Base-by-base conservation (phyloP, 805 yeast species). In the Wickerhamomyces subpelliculosus region DNA sequence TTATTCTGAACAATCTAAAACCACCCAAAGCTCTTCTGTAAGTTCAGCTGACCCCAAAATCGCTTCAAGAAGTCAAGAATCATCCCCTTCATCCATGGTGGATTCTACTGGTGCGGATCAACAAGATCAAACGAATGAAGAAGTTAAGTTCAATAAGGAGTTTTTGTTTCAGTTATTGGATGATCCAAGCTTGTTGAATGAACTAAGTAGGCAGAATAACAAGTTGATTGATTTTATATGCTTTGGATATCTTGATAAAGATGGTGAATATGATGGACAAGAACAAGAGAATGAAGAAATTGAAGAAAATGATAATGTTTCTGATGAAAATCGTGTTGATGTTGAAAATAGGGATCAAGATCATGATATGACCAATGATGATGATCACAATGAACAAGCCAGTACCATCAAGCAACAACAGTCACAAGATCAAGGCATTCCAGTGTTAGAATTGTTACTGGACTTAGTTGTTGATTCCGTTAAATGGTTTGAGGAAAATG, bases 141-240 rank as follows among this genome's bases (percentile, higher is more conserved):
- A 25, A 13, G 27, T 8, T 25, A 25, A 30, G 7, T 38, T 53
- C 11, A 49, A 53, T 34, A 36, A 39, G 37, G 49, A 52, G 16
- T 70, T 64, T 42, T 64, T 68, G 12, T 60, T 62, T 43, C 45
- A 51, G 32, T 44, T 65, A 2, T 40, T 68, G 25, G 62, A 60
- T 34, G 70, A 67, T 43, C 51, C 62, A 1, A 61, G 59, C 35
- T 47, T 68, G n/a, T 45, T 67, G 34, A 61, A 46, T 37, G 63
- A 60, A 37, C 46, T 69, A 33, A 52, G 60, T 26, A 55, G 56
- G 18, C 66, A 65, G 46, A 65, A 67, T 43, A 61, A 60, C 38
- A 69, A 67, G 43, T 53, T 72, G 37, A 45, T 78, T 13, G 83
- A 78, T 49, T 63, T 77, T 40, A 58, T 78, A 23, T 68, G 78